Percentiles rank a stretch among this genome's conserved stretches.
Conservation (phyloP, 257 asterid genomes). For the Dorcoceras hygrometricum region DNA sequence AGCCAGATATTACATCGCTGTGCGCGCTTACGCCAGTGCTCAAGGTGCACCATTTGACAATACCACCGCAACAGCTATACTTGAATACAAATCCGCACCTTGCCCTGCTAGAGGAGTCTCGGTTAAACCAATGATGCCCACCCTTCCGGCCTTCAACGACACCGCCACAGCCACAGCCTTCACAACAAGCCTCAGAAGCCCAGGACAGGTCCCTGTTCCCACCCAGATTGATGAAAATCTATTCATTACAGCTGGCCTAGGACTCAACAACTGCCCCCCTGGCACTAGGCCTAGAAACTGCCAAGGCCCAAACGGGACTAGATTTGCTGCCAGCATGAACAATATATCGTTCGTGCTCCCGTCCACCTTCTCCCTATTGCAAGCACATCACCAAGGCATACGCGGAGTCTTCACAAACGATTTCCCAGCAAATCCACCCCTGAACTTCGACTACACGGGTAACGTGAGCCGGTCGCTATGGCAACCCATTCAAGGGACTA, state of each 20-base stretch:
- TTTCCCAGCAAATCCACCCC: constrained; percentile 69
- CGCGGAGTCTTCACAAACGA: constrained; percentile 81
- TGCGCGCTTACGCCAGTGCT: constrained; percentile 87
- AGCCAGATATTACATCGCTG: constrained; percentile 70
- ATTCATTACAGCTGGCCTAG: constrained; percentile 74
- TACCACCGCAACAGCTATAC: constrained; percentile 89
- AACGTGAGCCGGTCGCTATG: constrained; percentile 75
- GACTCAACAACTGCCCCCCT: constrained; percentile 61
- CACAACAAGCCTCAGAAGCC: constrained; percentile 64
- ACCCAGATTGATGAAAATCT: constrained; percentile 68
- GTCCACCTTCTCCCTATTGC: constrained; percentile 63
- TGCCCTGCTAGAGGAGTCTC: constrained; percentile 47
- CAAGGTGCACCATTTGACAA: constrained; percentile 84
- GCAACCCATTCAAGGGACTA: constrained; percentile 72
- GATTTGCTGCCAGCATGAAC: constrained; percentile 90
- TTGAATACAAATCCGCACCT: constrained; percentile 54
- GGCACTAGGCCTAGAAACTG: constrained; percentile 51
- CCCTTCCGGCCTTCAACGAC: constrained; percentile 75
- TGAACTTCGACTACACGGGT: constrained; percentile 72
- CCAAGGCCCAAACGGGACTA: constrained; percentile 89
- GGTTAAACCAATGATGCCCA: constrained; percentile 44
- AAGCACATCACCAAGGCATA: constrained; percentile 72
- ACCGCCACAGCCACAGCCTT: constrained; percentile 76
- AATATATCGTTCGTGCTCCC: constrained; percentile 79
- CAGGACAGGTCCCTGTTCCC: constrained; percentile 50